These are phyloP conservation scores for Fusarium sp. DNA, from an alignment of 2,329 filamentous ascomycete species.

Conservation along the genomic window DNA sequence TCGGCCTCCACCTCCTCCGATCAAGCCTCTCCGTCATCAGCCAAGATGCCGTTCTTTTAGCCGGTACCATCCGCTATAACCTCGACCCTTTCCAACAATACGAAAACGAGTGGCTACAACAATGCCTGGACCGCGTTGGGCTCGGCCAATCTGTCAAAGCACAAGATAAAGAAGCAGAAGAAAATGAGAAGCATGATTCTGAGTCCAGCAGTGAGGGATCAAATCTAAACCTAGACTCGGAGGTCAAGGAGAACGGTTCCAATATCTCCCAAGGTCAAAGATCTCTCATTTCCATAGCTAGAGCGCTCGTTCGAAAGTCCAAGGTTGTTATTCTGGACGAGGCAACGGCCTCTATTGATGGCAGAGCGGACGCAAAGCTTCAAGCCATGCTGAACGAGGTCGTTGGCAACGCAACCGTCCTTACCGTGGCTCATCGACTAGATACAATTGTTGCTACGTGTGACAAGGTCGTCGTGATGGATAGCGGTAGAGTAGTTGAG, in stretches of 20 bases:
- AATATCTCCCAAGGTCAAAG: constrained; percentile 26
- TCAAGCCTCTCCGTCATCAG: constrained; percentile 25
- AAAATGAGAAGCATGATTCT: neutral
- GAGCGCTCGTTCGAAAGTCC: constrained; percentile 11
- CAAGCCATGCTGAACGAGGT: constrained; percentile 24
- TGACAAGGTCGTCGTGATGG: constrained; percentile 33
- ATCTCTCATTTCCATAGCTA: constrained; percentile 19
- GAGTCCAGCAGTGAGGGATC: neutral
- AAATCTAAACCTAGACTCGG: constrained; percentile 3
- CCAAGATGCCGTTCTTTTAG: constrained; percentile 26
- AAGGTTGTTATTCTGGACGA: constrained; percentile 25
- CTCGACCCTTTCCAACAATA: constrained; percentile 29
- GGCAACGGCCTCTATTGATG: constrained; percentile 20
- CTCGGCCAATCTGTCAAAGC: neutral
- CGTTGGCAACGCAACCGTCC: constrained; percentile 23
- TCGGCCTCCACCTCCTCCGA: constrained; percentile 17
- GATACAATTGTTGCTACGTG: constrained; percentile 37
- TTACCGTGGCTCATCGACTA: constrained; percentile 35
- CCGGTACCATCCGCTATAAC: constrained; percentile 22
- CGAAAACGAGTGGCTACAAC: constrained; percentile 9
- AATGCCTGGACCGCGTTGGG: constrained; percentile 13
- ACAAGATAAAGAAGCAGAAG: neutral
- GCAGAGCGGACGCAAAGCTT: constrained; percentile 19
- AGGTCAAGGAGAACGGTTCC: constrained; percentile 27
- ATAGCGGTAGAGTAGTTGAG: constrained; percentile 27